Evolutionary conservation across 768 basidiomycete species (phyloP).

Genomic region (Agrocybe praecox): DNA sequence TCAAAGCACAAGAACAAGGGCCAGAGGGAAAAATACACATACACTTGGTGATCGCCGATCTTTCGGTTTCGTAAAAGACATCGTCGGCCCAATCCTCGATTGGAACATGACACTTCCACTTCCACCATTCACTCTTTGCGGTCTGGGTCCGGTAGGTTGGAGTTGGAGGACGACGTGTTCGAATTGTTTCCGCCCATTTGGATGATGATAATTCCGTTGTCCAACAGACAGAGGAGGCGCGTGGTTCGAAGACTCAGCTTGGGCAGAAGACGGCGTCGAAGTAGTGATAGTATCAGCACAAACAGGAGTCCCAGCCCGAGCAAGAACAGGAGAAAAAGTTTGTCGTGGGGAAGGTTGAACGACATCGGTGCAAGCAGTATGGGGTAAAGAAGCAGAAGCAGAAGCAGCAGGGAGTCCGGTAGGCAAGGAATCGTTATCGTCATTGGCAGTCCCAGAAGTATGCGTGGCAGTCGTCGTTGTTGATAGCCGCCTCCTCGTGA

Average conservation of each 20-base stretch:
- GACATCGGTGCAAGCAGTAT: not conserved
- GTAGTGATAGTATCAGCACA: too few species aligned
- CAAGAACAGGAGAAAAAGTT: too few species aligned
- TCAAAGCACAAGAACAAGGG: not conserved
- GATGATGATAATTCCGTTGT: too few species aligned
- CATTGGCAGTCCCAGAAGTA: not conserved
- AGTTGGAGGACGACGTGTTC: too few species aligned
- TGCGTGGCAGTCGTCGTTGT: not conserved
- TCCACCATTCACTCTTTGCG: not conserved
- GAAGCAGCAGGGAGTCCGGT: not conserved
- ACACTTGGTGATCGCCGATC: conserved; percentile 29
- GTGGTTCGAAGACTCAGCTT: too few species aligned
- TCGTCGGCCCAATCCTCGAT: not conserved
- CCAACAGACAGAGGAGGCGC: not conserved
- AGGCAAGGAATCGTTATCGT: not conserved
- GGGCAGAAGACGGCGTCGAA: too few species aligned
- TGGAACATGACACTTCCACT: not conserved
- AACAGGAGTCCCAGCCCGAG: too few species aligned
- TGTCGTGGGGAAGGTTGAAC: not conserved
- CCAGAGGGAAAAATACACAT: conserved; percentile 7
- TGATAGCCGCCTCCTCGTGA: not conserved
- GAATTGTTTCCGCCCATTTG: too few species aligned
- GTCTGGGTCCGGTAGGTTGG: too few species aligned
- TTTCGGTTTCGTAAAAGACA: conserved; percentile 12
- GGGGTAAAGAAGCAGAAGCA: not conserved